Conservation (phyloP, 495 filamentous ascomycete species). For the Aspergillus affinis region DNA sequence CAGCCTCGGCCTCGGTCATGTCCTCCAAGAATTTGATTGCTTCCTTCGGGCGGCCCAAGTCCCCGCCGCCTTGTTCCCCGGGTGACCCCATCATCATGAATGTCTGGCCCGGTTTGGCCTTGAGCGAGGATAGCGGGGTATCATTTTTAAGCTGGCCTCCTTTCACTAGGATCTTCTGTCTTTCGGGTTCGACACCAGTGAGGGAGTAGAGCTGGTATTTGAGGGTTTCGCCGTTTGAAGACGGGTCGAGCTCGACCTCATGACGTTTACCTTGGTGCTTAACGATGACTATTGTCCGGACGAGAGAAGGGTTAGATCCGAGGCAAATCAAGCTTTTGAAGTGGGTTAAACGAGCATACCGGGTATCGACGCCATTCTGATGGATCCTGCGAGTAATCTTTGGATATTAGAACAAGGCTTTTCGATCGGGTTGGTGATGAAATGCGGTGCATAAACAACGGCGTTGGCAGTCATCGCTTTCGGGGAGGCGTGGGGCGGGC, state of each 20-base stretch:
- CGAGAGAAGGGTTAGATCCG: conserved; percentile 26
- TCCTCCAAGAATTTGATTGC: conserved; percentile 88
- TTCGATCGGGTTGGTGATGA: conserved; percentile 2
- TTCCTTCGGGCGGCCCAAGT: conserved; percentile 74
- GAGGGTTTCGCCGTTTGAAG: conserved; percentile 84
- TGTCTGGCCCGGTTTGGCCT: conserved; percentile 78
- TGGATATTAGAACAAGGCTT: background rate
- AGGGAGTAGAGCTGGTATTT: conserved; percentile 94
- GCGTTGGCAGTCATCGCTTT: conserved; percentile 24
- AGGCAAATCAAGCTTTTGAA: background rate
- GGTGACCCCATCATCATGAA: conserved; percentile 99
- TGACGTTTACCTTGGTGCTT: conserved; percentile 95
- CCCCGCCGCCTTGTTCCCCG: conserved; percentile 50
- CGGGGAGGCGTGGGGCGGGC: conserved; percentile 34
- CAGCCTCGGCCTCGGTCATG: conserved; percentile 94
- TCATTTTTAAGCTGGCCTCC: conserved; percentile 96
- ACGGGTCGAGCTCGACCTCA: conserved; percentile 85
- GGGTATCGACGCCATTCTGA: conserved; percentile 61
- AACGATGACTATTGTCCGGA: conserved; percentile 66
- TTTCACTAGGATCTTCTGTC: conserved; percentile 94
- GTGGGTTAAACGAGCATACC: conserved; percentile 41
- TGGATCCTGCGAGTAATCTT: background rate
- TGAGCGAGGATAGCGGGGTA: conserved; percentile 76
- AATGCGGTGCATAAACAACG: conserved; percentile 33
- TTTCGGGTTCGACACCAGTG: conserved; percentile 92